These are phyloP conservation scores for Drechslera avenae DNA, from an alignment of 2,329 filamentous ascomycete species.

Conservation along the genomic window DNA sequence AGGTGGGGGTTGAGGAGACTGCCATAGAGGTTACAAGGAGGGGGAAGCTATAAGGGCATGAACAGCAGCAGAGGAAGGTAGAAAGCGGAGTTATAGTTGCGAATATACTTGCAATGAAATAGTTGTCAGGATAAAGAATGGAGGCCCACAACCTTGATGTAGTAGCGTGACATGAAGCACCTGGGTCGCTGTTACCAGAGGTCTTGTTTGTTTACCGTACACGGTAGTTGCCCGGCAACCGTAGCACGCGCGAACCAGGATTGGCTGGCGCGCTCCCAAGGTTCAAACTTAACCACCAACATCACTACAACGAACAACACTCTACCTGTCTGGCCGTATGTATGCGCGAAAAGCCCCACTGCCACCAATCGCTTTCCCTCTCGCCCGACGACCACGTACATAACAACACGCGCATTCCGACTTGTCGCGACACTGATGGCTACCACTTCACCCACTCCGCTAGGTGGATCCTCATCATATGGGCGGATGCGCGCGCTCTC, in stretches of 20 bases:
- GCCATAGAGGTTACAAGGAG: too few species aligned
- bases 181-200: too few species aligned
- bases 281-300: conserved; percentile 28
- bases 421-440: conserved; percentile 40
- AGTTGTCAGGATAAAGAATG: too few species aligned
- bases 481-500: conserved; percentile 47
- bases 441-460: conserved; percentile 48
- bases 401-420: conserved; percentile 24
- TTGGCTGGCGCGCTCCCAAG: conserved; percentile 29
- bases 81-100: too few species aligned
- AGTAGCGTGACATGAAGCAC: too few species aligned
- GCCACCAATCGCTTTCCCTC: conserved; percentile 48
- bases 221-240: conserved; percentile 34
- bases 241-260: conserved; percentile 29
- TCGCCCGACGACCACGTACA: conserved; percentile 24
- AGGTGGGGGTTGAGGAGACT: too few species aligned
- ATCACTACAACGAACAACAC: conserved; percentile 45
- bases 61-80: too few species aligned
- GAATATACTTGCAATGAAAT: too few species aligned
- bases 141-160: too few species aligned
- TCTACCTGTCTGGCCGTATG: conserved; percentile 43
- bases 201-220: conserved; percentile 17
- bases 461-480: conserved; percentile 44
- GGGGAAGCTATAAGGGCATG: too few species aligned
- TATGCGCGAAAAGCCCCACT: conserved; percentile 47